Evolutionary conservation across 2,329 filamentous ascomycete genomes (phyloP), one percentile per base, ranked within the genome.

Genomic region (Colletotrichum incanum): DNA sequence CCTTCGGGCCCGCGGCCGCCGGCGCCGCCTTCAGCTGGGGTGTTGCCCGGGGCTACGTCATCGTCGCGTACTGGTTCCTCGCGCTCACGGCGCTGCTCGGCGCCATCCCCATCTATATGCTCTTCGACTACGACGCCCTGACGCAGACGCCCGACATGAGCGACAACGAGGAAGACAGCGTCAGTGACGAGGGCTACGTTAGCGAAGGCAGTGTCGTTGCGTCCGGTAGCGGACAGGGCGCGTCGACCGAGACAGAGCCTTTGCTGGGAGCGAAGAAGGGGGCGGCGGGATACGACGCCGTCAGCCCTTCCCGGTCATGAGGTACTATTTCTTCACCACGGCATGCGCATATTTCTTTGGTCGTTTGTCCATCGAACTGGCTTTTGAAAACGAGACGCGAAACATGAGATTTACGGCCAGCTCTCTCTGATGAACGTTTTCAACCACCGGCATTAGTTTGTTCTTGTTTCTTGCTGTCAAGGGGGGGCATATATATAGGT

Each of bases 11-110:
- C 0, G 93, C 93, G 0, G 81, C 93, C 43, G 88, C 91, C 0
- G 96, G 96, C 0, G 83, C 86, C 1, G 86, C 91, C 0, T 98
- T 98, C 78, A 93, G 91, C 0, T 90, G 89, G 83, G 96, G 96
- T 1, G 90, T 94, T 1, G 89, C 93, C 76, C 84, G 87, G 39
- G 94, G 94, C 0, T 96, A 94, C 78, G 87, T 96, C 39, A 89
- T 97, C 63, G 84, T 93, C 0, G 92, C 95, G 0, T 98, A 94
- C 89, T 97, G 93, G 91, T 86, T 93, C 5, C 85, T 98, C n/a
- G 87, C 90, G 0, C 76, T 84, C 0, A 84, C 97, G 55, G 88
- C 91, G 0, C 73, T 89, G 0, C 59, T 94, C 1, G 93, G 93
- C 23, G 90, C 90, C 0, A 80, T 97, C 2, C 93, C 94, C 0